phyloP scores from a whole-genome alignment of 352 stramenopile species.

The Phytophthora colocasiae region DNA sequence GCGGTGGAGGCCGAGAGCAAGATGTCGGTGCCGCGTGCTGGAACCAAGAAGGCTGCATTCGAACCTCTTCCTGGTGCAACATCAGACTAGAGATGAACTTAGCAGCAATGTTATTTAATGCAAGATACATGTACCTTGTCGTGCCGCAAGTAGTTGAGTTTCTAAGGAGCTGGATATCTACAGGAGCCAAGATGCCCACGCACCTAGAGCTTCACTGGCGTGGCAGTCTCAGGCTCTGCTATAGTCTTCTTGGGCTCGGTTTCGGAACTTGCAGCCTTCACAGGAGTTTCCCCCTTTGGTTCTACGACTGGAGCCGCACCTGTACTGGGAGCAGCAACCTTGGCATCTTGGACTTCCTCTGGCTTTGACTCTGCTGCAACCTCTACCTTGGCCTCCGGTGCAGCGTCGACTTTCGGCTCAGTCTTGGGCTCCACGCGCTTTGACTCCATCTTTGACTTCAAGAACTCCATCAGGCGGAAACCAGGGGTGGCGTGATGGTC shows the following conservation, averaged over 20 bases:
- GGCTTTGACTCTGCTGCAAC: conserved; percentile 16
- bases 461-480: conserved; percentile 87
- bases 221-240: conserved; percentile 15
- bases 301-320: conserved; percentile 14
- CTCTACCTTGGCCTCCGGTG: conserved; percentile 24
- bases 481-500: conserved; percentile 72
- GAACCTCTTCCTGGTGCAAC: conserved; percentile 25
- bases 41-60: conserved; percentile 48
- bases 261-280: conserved; percentile 12
- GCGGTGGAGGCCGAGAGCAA: conserved; percentile 52
- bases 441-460: conserved; percentile 80
- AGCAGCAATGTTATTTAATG: conserved; percentile 36
- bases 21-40: conserved; percentile 78
- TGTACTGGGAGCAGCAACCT: conserved; percentile 9
- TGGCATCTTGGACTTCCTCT: conserved; percentile 14
- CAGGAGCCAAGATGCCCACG: conserved; percentile 1
- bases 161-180: conserved; percentile 17
- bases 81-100: conserved; percentile 40
- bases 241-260: conserved; percentile 14
- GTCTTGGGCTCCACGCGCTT: conserved; percentile 47
- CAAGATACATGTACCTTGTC: conserved; percentile 28
- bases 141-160: conserved; percentile 17
- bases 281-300: conserved; percentile 6
- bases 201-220: conserved; percentile 24
- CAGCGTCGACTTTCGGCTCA: conserved; percentile 25